Percentiles rank a stretch among this genome's conserved stretches.
phyloP scores from a whole-genome alignment of 495 filamentous ascomycete species.

The Patellaria atrata region DNA sequence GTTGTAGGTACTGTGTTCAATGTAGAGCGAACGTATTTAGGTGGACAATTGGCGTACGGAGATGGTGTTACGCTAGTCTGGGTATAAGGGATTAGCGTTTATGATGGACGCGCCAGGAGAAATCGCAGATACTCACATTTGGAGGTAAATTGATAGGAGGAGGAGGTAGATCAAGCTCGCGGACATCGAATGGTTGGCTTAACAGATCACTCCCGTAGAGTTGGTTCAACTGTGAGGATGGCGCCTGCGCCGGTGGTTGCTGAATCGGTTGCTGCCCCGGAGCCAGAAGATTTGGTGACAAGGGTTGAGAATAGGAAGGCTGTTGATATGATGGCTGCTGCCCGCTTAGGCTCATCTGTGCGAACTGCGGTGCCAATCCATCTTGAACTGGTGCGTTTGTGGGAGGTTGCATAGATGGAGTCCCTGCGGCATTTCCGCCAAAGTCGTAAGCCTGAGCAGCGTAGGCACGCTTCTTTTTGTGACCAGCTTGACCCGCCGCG shows the following conservation, averaged over 20 bases:
- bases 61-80: slow-evolving; percentile 88
- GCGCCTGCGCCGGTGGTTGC: slow-evolving; percentile 36
- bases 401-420: slow-evolving; percentile 11
- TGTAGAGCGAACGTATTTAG: slow-evolving; percentile 92
- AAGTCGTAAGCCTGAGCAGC: slow-evolving; percentile 91
- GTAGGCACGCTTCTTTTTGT: slow-evolving; percentile 78
- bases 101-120: neutral
- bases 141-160: slow-evolving; percentile 82
- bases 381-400: slow-evolving; percentile 8
- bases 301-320: slow-evolving; percentile 16
- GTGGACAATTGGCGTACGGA: slow-evolving; percentile 77
- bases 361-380: slow-evolving; percentile 13
- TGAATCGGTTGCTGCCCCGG: slow-evolving; percentile 17
- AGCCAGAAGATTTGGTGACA: slow-evolving; percentile 3
- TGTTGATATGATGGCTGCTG: slow-evolving; percentile 19
- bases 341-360: slow-evolving; percentile 18
- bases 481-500: too few species aligned
- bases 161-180: slow-evolving; percentile 82
- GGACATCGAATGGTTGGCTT: slow-evolving; percentile 82
- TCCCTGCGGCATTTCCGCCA: slow-evolving; percentile 61
- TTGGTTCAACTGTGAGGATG: slow-evolving; percentile 57
- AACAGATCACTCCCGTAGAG: slow-evolving; percentile 85
- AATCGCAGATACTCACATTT: slow-evolving; percentile 48
- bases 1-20: slow-evolving; percentile 87
- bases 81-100: slow-evolving; percentile 19